Percentiles rank a stretch among this genome's conserved stretches.
These are phyloP conservation scores for Blastocystis sp. DNA, from an alignment of 352 stramenopile species.

Conservation along the genomic window DNA sequence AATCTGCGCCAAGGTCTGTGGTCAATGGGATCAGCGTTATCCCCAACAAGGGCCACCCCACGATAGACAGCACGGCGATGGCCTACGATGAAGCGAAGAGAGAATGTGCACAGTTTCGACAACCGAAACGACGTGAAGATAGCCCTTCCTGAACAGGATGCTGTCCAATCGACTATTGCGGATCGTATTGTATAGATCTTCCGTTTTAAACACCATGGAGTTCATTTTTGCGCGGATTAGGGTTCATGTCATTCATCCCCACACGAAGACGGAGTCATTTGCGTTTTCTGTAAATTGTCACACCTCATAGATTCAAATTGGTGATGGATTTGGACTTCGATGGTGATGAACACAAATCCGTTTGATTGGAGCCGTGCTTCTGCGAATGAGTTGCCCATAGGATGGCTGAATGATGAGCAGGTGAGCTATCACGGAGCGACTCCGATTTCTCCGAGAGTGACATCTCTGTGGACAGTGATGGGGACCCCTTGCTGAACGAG, in stretches of 20 bases:
- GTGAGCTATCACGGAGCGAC: neutral
- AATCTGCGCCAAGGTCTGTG: neutral
- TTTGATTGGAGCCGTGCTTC: neutral
- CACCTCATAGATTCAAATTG: too few species aligned
- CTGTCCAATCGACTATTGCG: slow-evolving; percentile 54
- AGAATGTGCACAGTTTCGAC: slow-evolving; percentile 14
- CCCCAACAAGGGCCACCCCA: slow-evolving; percentile 44
- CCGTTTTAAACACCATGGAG: neutral
- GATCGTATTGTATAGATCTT: slow-evolving; percentile 50
- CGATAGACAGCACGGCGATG: slow-evolving; percentile 2
- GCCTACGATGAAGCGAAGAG: neutral
- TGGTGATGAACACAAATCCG: neutral
- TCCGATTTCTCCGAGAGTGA: neutral
- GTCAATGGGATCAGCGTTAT: slow-evolving; percentile 24
- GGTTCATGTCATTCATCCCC: neutral
- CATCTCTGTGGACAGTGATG: neutral
- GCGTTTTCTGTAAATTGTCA: too few species aligned
- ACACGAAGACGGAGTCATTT: neutral
- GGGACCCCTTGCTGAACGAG: neutral
- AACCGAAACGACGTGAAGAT: slow-evolving; percentile 44
- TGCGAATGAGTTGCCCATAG: neutral
- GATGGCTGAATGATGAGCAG: neutral
- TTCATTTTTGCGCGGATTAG: neutral
- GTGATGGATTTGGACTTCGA: neutral
- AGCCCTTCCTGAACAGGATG: slow-evolving; percentile 24